Evolutionary conservation across 1,284 basidiomycete genomes (phyloP).

Genomic region (Ustilago xerochloae): DNA sequence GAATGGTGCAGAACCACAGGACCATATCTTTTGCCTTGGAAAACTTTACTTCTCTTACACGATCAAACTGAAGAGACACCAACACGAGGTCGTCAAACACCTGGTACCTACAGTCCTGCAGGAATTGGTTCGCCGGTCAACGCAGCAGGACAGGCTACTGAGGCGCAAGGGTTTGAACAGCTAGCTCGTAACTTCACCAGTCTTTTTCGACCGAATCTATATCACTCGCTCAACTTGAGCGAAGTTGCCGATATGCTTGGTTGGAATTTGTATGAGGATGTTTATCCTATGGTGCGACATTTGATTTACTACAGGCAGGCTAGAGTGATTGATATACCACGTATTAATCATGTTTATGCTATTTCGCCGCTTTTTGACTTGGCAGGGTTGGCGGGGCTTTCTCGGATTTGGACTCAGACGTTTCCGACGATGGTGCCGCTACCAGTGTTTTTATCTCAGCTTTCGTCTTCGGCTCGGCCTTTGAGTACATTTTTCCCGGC

Average conservation of each 20-base stretch:
- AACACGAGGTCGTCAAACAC: constrained; percentile 3
- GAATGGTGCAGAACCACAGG: constrained; percentile 69
- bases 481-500: constrained; percentile 45
- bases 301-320: constrained; percentile 89
- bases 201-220: constrained; percentile 37
- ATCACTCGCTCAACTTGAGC: constrained; percentile 74
- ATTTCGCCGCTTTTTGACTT: constrained; percentile 60
- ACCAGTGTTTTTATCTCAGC: constrained; percentile 47
- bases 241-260: constrained; percentile 85
- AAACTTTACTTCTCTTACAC: constrained; percentile 80
- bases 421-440: constrained; percentile 81
- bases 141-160: constrained; percentile 1
- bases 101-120: constrained; percentile 19
- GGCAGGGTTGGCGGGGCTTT: constrained; percentile 75
- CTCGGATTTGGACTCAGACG: constrained; percentile 75
- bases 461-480: constrained; percentile 45
- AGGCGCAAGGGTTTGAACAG: constrained; percentile 50
- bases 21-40: constrained; percentile 87
- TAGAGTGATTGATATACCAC: constrained; percentile 86
- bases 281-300: constrained; percentile 88
- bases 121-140: constrained; percentile 1
- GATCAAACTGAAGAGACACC: constrained; percentile 44
- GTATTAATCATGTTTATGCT: constrained; percentile 85
- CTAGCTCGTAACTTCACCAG: constrained; percentile 43
- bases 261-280: constrained; percentile 85